Conservation (phyloP, 805 yeast genomes). For the Wickerhamomyces rabaulensis region DNA sequence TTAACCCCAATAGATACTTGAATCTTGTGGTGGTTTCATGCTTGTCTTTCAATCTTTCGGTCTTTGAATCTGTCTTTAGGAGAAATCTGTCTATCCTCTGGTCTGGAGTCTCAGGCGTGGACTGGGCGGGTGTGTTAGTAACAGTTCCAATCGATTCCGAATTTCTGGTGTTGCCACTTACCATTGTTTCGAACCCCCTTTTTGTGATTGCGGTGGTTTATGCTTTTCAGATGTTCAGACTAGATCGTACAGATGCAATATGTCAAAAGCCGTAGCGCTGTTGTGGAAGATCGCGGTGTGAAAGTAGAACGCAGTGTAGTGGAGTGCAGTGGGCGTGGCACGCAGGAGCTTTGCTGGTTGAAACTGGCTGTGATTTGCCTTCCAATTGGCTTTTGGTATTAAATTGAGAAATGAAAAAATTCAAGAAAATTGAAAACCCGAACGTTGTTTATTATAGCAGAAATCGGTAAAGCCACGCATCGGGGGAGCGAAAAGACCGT, state of each 20-base stretch:
- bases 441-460: neutral
- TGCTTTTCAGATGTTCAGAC: neutral
- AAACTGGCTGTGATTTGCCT: neutral
- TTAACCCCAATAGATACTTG: slow-evolving; percentile 72
- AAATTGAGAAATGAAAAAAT: neutral
- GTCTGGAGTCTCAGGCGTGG: slow-evolving; percentile 23
- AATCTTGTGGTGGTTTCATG: slow-evolving; percentile 76
- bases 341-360: neutral
- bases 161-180: neutral
- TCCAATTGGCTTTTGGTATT: neutral
- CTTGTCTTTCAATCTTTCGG: slow-evolving; percentile 47
- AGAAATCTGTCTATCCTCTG: slow-evolving; percentile 45
- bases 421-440: neutral
- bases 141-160: neutral
- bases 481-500: neutral
- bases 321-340: neutral
- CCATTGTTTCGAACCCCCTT: neutral
- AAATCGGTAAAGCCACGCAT: neutral
- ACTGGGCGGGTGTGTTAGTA: neutral
- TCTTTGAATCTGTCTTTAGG: slow-evolving; percentile 48
- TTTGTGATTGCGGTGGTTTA: neutral
- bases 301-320: neutral
- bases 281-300: neutral
- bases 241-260: neutral
- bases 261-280: neutral